phyloP scores from a whole-genome alignment of 2,329 filamentous ascomycete species.

The Teratosphaeria destructans region DNA sequence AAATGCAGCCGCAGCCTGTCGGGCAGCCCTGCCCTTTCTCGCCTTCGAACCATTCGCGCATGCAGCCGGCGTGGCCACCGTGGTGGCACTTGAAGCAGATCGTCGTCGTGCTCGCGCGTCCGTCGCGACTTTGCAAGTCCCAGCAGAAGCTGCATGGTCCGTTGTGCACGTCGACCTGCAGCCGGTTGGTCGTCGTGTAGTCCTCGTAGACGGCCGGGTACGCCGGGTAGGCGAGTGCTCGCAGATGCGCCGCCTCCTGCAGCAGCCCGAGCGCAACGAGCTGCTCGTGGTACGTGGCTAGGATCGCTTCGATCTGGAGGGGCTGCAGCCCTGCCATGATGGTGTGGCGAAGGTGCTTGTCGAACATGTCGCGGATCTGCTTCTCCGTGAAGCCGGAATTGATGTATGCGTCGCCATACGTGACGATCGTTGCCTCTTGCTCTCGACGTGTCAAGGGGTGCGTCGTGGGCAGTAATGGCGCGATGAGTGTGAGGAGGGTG shows the following conservation, averaged over 20 bases:
- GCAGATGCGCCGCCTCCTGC: conserved; percentile 46
- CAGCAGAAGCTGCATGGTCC: conserved; percentile 35
- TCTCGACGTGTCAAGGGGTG: conserved; percentile 23
- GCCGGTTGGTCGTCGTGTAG: conserved; percentile 42
- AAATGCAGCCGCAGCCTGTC: conserved; percentile 45
- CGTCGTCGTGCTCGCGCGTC: conserved; percentile 14
- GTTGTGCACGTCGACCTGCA: conserved; percentile 37
- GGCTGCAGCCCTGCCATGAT: conserved; percentile 36
- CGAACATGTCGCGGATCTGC: conserved; percentile 32
- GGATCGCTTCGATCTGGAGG: conserved; percentile 45
- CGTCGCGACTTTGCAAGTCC: conserved; percentile 31
- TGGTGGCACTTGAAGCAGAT: conserved; percentile 53
- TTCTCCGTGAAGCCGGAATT: conserved; percentile 27
- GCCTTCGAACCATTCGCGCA: conserved; percentile 46
- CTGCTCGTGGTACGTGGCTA: conserved; percentile 48
- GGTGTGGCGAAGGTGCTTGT: conserved; percentile 29
- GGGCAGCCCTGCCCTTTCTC: conserved; percentile 45
- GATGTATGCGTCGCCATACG: conserved; percentile 31
- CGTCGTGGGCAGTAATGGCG: conserved; percentile 35
- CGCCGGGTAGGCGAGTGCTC: conserved; percentile 43
- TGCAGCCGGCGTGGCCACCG: conserved; percentile 48
- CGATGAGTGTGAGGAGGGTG: conserved; percentile 36
- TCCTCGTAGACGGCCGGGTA: conserved; percentile 50
- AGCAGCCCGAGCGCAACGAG: conserved; percentile 38
- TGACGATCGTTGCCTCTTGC: conserved; percentile 25